phyloP scores from a whole-genome alignment of 2,329 filamentous ascomycete genomes.

The Cordyceps cateniannulata region DNA sequence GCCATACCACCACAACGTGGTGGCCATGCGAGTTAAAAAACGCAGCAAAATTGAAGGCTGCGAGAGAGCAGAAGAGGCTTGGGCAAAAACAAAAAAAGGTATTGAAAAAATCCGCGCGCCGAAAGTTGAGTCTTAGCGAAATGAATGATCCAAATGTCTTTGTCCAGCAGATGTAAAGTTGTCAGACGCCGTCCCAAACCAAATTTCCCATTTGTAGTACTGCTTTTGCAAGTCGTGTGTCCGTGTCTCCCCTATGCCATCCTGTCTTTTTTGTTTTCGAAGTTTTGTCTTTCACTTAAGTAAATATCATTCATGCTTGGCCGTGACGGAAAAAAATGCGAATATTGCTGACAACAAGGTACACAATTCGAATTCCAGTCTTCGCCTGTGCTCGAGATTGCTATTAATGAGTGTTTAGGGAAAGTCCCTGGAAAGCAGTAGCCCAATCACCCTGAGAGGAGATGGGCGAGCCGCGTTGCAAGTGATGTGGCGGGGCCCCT shows the following conservation, averaged over 20 bases:
- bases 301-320: slow-evolving; percentile 6
- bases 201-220: slow-evolving; percentile 8
- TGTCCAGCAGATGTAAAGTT: slow-evolving; percentile 11
- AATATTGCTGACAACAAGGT: not conserved
- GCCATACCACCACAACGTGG: not conserved
- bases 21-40: slow-evolving; percentile 3
- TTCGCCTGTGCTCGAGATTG: not conserved
- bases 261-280: slow-evolving; percentile 7
- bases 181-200: slow-evolving; percentile 12
- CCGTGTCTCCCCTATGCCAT: slow-evolving; percentile 1
- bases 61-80: slow-evolving; percentile 3
- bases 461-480: slow-evolving; percentile 35
- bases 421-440: slow-evolving; percentile 62
- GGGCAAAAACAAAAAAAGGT: slow-evolving; percentile 16
- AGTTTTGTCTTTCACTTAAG: slow-evolving; percentile 5
- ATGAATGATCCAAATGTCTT: slow-evolving; percentile 14
- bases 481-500: slow-evolving; percentile 28
- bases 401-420: slow-evolving; percentile 55
- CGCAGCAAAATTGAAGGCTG: slow-evolving; percentile 1
- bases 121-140: slow-evolving; percentile 13
- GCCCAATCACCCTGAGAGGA: slow-evolving; percentile 53
- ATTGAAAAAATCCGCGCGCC: slow-evolving; percentile 10
- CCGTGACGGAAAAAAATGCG: not conserved
- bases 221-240: slow-evolving; percentile 13
- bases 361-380: slow-evolving; percentile 7